phyloP scores from a whole-genome alignment of 495 filamentous ascomycete species.

The Penicillium bovifimosum region DNA sequence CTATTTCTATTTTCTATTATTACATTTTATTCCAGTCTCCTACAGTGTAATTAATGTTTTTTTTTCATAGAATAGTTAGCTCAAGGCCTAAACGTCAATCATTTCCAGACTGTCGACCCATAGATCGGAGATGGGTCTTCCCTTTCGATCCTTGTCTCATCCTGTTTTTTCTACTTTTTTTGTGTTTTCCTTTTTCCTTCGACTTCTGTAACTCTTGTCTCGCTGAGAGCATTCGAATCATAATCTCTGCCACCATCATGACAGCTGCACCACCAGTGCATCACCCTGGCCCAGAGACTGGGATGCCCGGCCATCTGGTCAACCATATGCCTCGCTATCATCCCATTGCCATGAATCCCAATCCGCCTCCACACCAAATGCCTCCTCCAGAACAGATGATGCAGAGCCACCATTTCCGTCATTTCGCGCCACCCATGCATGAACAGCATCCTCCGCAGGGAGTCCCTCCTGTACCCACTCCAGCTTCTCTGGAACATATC shows the following conservation, averaged over 20 bases:
- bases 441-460: slow-evolving; percentile 30
- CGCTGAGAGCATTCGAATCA: background rate
- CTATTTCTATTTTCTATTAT: background rate
- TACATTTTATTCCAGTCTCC: background rate
- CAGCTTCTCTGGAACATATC: slow-evolving; percentile 38
- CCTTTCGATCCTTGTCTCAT: slow-evolving; percentile 20
- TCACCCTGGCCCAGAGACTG: slow-evolving; percentile 33
- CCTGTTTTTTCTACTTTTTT: slow-evolving; percentile 2
- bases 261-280: slow-evolving; percentile 40
- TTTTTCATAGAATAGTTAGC: slow-evolving; percentile 4
- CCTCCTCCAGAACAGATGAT: slow-evolving; percentile 35
- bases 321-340: slow-evolving; percentile 40
- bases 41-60: background rate
- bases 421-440: slow-evolving; percentile 35
- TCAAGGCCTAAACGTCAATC: slow-evolving; percentile 23
- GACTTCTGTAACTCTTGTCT: slow-evolving; percentile 5
- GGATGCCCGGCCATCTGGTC: slow-evolving; percentile 31
- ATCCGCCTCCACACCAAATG: slow-evolving; percentile 31
- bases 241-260: slow-evolving; percentile 20
- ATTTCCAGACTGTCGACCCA: slow-evolving; percentile 24
- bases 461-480: slow-evolving; percentile 23
- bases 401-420: slow-evolving; percentile 37
- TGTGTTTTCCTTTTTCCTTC: slow-evolving; percentile 11
- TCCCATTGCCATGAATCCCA: slow-evolving; percentile 46
- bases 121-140: slow-evolving; percentile 27